A percentile compares a stretch with the other conserved stretches of the same genome.
These are phyloP conservation scores for Cardamine occulta DNA, from an alignment of 345 rosid species.

Conservation along the genomic window DNA sequence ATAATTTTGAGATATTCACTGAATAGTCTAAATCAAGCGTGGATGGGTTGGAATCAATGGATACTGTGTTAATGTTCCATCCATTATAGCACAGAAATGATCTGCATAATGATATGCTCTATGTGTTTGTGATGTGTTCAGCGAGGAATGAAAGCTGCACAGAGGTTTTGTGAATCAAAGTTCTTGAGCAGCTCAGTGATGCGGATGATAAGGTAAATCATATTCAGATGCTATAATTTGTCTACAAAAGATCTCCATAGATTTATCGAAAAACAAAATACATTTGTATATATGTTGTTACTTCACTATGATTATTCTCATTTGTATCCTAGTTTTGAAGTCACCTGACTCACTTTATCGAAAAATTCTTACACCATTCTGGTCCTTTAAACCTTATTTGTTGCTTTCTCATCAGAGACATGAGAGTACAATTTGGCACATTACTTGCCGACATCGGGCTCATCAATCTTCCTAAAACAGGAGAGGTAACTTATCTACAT, in stretches of 20 bases:
- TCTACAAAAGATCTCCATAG: not conserved
- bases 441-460: slow-evolving; percentile 89
- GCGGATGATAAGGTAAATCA: slow-evolving; percentile 77
- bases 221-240: slow-evolving; percentile 16
- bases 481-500: slow-evolving; percentile 53
- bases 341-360: slow-evolving; percentile 7
- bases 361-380: slow-evolving; percentile 1
- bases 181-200: slow-evolving; percentile 85
- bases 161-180: slow-evolving; percentile 69
- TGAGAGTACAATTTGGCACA: slow-evolving; percentile 86
- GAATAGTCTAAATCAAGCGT: not conserved
- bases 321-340: slow-evolving; percentile 7
- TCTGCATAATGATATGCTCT: slow-evolving; percentile 24
- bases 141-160: slow-evolving; percentile 84
- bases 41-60: not conserved
- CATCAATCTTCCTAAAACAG: slow-evolving; percentile 62
- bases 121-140: slow-evolving; percentile 46
- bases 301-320: not conserved
- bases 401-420: slow-evolving; percentile 59
- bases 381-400: slow-evolving; percentile 22
- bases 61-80: slow-evolving; percentile 2
- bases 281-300: no score
- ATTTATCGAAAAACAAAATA: not conserved
- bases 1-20: not conserved
- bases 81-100: slow-evolving; percentile 3